Conservation (phyloP, 495 filamentous ascomycete genomes). For the Parachaetomium inaequale region DNA sequence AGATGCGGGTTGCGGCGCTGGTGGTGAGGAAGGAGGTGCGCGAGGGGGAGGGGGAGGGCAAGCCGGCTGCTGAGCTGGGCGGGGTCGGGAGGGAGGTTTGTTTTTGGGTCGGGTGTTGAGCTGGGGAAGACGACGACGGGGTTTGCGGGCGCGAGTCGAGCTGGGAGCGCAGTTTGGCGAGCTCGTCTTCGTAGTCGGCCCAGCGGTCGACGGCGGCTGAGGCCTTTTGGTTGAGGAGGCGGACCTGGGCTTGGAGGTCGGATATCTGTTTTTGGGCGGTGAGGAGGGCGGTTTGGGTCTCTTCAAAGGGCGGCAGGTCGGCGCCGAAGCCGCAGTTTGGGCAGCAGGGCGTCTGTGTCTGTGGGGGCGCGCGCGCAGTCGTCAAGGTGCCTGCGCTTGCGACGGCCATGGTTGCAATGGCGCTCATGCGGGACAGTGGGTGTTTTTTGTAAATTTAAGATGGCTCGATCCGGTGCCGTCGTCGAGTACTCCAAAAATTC, state of each 20-base stretch:
- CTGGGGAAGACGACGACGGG: neutral
- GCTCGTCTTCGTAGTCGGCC: slow-evolving; percentile 92
- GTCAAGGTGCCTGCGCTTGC: slow-evolving; percentile 15
- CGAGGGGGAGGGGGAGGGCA: slow-evolving; percentile 27
- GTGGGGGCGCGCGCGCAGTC: too few relatives aligned
- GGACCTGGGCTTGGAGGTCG: slow-evolving; percentile 79
- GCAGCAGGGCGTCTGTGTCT: slow-evolving; percentile 29
- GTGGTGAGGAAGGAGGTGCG: slow-evolving; percentile 42
- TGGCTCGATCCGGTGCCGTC: neutral
- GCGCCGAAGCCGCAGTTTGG: slow-evolving; percentile 40
- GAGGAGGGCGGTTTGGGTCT: slow-evolving; percentile 48
- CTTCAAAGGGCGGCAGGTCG: slow-evolving; percentile 35
- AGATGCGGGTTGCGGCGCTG: slow-evolving; percentile 52
- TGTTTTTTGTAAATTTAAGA: neutral
- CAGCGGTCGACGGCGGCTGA: slow-evolving; percentile 73
- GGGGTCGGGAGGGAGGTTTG: slow-evolving; percentile 20
- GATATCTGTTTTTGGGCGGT: slow-evolving; percentile 66
- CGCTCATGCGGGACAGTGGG: neutral
- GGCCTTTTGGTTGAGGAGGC: slow-evolving; percentile 70
- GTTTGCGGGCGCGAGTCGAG: slow-evolving; percentile 19
- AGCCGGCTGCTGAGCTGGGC: slow-evolving; percentile 18
- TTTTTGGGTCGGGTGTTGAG: slow-evolving; percentile 17
- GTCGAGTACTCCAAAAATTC: neutral
- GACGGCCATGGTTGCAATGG: slow-evolving; percentile 11
- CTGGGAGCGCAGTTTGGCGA: slow-evolving; percentile 60